These are phyloP conservation scores for Boletus speciosus DNA, from an alignment of 768 basidiomycete species.

Conservation along the genomic window DNA sequence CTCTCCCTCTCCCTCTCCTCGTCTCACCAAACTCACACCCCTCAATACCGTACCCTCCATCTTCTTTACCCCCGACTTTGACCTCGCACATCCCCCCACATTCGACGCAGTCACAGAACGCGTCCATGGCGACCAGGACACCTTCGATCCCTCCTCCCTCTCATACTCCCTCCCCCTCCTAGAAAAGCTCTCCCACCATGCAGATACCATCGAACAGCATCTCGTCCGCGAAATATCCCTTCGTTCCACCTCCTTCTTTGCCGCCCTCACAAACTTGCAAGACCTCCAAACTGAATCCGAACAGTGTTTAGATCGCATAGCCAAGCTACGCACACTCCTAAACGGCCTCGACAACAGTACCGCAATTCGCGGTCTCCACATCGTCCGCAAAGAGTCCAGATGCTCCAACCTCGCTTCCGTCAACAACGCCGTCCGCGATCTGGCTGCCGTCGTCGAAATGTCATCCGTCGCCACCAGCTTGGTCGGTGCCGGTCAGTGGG, in stretches of 20 bases:
- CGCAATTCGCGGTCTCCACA: slow-evolving; percentile 75
- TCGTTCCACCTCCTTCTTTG: slow-evolving; percentile 92
- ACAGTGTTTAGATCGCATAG: slow-evolving; percentile 74
- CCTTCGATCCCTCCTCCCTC: slow-evolving; percentile 56
- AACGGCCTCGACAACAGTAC: slow-evolving; percentile 71
- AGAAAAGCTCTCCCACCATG: slow-evolving; percentile 87
- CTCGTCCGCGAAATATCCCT: slow-evolving; percentile 89
- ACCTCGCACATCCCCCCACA: slow-evolving; percentile 74
- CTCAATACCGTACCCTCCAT: slow-evolving; percentile 74
- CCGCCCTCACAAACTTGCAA: slow-evolving; percentile 91
- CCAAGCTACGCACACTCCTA: slow-evolving; percentile 66
- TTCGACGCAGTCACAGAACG: slow-evolving; percentile 76
- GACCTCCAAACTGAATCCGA: slow-evolving; percentile 88
- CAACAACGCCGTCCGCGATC: slow-evolving; percentile 56
- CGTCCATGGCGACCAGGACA: slow-evolving; percentile 34
- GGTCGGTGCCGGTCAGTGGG: slow-evolving; percentile 86
- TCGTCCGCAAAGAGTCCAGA: slow-evolving; percentile 63
- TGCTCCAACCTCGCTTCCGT: slow-evolving; percentile 59
- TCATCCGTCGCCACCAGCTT: slow-evolving; percentile 64
- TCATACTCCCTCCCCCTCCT: slow-evolving; percentile 72
- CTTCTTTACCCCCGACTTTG: slow-evolving; percentile 77
- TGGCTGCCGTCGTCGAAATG: slow-evolving; percentile 76
- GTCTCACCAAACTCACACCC: slow-evolving; percentile 53
- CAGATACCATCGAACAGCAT: slow-evolving; percentile 93
- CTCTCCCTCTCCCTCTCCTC: slow-evolving; percentile 26